phyloP scores from a whole-genome alignment of 441 rosid genomes.

The Heliophila coronopifolia region DNA sequence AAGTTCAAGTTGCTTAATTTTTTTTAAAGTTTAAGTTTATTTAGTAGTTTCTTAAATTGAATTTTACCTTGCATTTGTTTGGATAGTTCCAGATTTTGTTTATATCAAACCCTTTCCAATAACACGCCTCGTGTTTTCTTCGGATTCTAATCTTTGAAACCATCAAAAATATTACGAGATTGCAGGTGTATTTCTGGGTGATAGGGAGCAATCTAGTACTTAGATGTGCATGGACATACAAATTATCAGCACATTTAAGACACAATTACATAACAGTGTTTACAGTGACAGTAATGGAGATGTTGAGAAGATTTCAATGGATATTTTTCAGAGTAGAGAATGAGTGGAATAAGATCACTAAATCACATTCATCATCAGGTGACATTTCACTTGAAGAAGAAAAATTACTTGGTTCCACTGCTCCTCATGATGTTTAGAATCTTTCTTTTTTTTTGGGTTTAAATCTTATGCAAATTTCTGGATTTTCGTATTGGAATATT shows the following conservation, averaged over 20 bases:
- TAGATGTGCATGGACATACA: constrained; percentile 67
- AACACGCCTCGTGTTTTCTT: background rate
- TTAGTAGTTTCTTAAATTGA: no score
- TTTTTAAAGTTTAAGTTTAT: no score
- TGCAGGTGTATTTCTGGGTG: constrained; percentile 67
- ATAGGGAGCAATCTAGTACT: constrained; percentile 61
- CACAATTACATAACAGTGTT: constrained; percentile 60
- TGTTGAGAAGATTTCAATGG: constrained; percentile 64
- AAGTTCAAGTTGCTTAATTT: no score
- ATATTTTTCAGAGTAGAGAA: constrained; percentile 67
- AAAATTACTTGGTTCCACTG: constrained; percentile 40
- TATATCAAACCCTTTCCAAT: no score
- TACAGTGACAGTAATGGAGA: constrained; percentile 43
- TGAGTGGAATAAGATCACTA: constrained; percentile 66
- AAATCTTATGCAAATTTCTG: constrained; percentile 12
- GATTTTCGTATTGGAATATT: background rate
- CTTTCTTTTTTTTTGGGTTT: background rate
- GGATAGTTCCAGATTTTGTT: no score
- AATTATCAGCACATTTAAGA: constrained; percentile 63
- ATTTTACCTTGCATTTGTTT: no score
- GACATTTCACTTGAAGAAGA: constrained; percentile 53
- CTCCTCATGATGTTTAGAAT: constrained; percentile 35
- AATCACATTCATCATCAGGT: constrained; percentile 39
- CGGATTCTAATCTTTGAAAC: background rate
- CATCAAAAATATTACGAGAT: background rate